Conservation (phyloP, 192 early-diverging fungal genomes). For the Borealophlyctis nickersoniae region DNA sequence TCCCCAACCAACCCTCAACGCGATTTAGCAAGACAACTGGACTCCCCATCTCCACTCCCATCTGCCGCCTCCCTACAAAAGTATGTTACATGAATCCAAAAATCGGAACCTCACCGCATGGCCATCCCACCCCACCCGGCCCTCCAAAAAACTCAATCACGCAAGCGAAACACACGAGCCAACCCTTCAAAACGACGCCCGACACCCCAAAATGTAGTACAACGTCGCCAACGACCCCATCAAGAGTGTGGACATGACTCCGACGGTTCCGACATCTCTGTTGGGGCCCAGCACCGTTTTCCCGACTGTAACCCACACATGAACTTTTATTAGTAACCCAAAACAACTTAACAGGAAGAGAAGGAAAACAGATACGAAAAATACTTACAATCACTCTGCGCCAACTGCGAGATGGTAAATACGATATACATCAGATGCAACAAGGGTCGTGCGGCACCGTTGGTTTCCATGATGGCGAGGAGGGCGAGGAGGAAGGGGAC, state of each 20-base stretch:
- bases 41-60: too few species aligned
- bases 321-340: too few species aligned
- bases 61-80: too few species aligned
- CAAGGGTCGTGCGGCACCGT: conserved; percentile 29
- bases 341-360: not conserved
- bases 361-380: not conserved
- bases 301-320: not conserved
- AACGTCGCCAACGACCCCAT: not conserved
- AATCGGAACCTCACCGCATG: too few species aligned
- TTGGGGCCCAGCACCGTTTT: not conserved
- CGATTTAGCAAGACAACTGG: too few species aligned
- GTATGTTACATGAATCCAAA: too few species aligned
- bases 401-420: conserved; percentile 26
- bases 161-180: too few species aligned
- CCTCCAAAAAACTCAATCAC: too few species aligned
- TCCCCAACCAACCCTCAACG: too few species aligned
- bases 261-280: not conserved
- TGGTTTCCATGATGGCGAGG: conserved; percentile 29
- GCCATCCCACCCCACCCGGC: too few species aligned
- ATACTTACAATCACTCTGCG: conserved; percentile 25
- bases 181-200: not conserved
- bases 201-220: not conserved
- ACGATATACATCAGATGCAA: conserved; percentile 31
- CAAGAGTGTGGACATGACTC: not conserved
- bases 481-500: conserved; percentile 28